Percentiles rank a stretch among this genome's conserved stretches.
Evolutionary conservation across 306 rosid genomes (phyloP).

Genomic region (Acacia confusa): DNA sequence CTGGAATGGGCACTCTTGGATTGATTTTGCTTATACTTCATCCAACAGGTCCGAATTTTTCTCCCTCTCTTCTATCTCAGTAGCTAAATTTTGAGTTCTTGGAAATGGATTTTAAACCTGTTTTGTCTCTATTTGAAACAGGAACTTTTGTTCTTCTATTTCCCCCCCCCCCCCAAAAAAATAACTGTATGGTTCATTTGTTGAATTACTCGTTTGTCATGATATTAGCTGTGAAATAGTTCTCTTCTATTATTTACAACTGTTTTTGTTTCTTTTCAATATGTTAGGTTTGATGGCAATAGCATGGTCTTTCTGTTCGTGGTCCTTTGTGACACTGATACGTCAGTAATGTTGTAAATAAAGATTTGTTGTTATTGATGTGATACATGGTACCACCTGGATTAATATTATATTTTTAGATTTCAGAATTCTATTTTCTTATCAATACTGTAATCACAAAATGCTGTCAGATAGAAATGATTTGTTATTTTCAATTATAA

Average conservation of each 20-base stretch:
- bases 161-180: no score
- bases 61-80: neutral
- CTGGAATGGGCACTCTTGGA: conserved; percentile 77
- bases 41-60: conserved; percentile 57
- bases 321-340: neutral
- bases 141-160: neutral
- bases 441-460: neutral
- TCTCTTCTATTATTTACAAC: neutral
- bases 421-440: neutral
- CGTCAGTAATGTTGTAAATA: neutral
- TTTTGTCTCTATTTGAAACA: neutral
- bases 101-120: neutral
- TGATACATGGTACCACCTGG: neutral
- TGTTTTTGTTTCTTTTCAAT: neutral
- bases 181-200: neutral
- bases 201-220: neutral
- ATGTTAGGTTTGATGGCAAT: neutral
- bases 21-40: conserved; percentile 78
- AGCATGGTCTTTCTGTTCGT: neutral
- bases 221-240: neutral
- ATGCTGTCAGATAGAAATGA: neutral
- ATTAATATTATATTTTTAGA: neutral
- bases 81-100: neutral
- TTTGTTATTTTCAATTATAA: conserved; percentile 11
- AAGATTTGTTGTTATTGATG: neutral